Base-by-base conservation (phyloP, 345 rosid genomes). In the Eucalyptus curtisii region DNA sequence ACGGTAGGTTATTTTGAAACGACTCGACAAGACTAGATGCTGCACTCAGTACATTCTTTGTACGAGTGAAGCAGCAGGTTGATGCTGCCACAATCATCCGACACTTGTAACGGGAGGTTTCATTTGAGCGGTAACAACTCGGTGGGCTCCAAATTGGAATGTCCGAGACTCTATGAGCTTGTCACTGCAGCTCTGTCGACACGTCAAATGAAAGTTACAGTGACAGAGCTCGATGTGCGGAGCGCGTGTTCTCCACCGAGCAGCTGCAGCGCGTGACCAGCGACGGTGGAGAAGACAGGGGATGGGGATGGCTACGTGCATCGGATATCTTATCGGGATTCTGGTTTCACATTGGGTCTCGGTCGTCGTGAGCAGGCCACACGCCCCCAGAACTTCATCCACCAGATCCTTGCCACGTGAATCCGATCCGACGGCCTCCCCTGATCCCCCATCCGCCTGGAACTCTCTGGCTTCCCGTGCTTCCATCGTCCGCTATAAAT, bases 361-460 rank as follows among this genome's bases (percentile, higher is more conserved):
- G 44, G 44, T 33, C 80, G 68, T 91, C 98, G 94, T 94, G 93
- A 90, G 95, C 80, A 76, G 4, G 91, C 91, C 98, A 96, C 98
- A 92, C 97, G 92, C 95, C 93, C 61, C 30, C 86, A 25, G 7
- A 10, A n/a, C 45, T 86, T 88, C 57, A 86, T 55, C 84, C 89
- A 81, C 93, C 95, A 91, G 1, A 55, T 7, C 87, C 92, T 95
- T 80, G 91, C 90, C 96, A 95, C 95, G 92, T 92, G 25, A 91
- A 91, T 82, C 1, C 0, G 33, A 94, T 95, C 94, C 84, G 30
- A 89, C 86, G 93, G 94, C 37, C 90, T 91, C 8, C 68, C 5
- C 42, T 37, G 44, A 5, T 37, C 86, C 68, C 47, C 31, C 27
- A 4, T 82, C 86, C 86, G 12, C 57, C 31, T 16, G 25, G n/a